These are phyloP conservation scores for Fusarium brachygibbosum DNA, from an alignment of 2,329 filamentous ascomycete species.

Conservation along the genomic window DNA sequence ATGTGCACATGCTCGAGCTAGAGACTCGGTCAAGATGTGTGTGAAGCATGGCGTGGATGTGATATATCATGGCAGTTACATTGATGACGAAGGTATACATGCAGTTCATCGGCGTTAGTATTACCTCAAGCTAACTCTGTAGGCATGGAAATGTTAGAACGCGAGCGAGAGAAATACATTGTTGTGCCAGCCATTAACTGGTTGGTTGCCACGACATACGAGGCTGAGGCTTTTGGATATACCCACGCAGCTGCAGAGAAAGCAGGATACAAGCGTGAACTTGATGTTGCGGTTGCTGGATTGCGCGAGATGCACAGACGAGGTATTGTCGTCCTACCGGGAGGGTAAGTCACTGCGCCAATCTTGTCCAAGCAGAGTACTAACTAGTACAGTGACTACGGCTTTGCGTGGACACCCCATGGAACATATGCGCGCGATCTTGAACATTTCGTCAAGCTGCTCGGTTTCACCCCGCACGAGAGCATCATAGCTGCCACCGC, in stretches of 20 bases:
- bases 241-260: background rate
- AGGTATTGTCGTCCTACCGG: background rate
- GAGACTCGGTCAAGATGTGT: constrained; percentile 34
- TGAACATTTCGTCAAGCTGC: background rate
- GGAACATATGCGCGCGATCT: background rate
- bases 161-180: background rate
- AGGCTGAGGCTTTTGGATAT: background rate
- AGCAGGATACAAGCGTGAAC: background rate
- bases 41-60: constrained; percentile 31
- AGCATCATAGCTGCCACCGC: background rate
- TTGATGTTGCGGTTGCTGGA: background rate
- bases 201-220: background rate
- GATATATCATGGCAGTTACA: constrained; percentile 32
- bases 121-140: background rate
- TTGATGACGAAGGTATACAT: constrained; percentile 28
- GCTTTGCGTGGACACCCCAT: background rate
- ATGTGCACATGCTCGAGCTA: constrained; percentile 31
- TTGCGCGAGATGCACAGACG: background rate
- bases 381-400: background rate
- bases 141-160: background rate
- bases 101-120: background rate
- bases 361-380: background rate
- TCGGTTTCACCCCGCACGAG: background rate
- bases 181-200: background rate
- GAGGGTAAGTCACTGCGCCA: background rate